Base-by-base conservation (phyloP, 257 asterid genomes). In the Gentiana macrophylla region DNA sequence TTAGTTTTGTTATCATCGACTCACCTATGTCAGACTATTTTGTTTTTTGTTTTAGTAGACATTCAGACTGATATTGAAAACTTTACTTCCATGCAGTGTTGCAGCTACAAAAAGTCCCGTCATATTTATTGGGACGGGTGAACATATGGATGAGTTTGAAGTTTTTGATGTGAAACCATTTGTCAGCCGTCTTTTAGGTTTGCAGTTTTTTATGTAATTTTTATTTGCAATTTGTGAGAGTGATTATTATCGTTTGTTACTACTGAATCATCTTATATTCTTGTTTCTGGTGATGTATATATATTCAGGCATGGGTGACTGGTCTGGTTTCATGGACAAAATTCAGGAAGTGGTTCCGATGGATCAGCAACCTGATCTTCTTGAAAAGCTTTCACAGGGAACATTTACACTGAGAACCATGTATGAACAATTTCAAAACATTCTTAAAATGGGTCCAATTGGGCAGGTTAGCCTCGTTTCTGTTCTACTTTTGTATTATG, bases 361-460 rank as follows among this genome's bases (percentile, higher is more conserved):
- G 95, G 97, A 92, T 62, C 97, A 92, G 73, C 99, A 92, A 72
- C 95, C 94, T n/a, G 99, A 92, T 80, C 97, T 92, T 66, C 89
- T 85, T 63, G 94, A 88, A 73, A 92, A 92, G 86, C 88, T 92
- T 57, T 78, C 94, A 4, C 94, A 92, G 73, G 99, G 97, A 66
- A 84, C 71, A 63, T 88, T 88, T 71, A 81, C 99, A 60, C 59
- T 92, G 66, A 85, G 97, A 73, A 83, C 80, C 66, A 92, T 92
- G 99, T 85, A 81, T 8, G 96, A 90, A 79, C 98, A 84, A 66
- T 86, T 82, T 65, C 91, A 86, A 73, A 84, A 82, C 74, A 74
- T 90, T 65, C 92, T 79, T n/a, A 82, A 86, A 60, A 86, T 90
- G 96, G 96, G 96, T 59, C 89, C 96, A 50, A 85, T 90, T 59